These are phyloP conservation scores for Arabis hirsuta DNA, from an alignment of 345 rosid genomes.

Conservation along the genomic window DNA sequence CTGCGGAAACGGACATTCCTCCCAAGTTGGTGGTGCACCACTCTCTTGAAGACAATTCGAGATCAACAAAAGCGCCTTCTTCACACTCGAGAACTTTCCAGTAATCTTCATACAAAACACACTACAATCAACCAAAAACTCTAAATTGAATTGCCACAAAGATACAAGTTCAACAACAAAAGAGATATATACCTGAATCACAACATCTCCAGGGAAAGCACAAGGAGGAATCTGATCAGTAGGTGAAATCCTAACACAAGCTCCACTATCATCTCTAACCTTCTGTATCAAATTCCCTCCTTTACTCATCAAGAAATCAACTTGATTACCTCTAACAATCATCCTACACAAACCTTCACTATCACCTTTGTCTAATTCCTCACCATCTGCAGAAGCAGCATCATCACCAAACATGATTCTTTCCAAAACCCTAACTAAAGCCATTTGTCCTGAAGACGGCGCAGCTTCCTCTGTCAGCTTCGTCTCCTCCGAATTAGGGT, in stretches of 20 bases:
- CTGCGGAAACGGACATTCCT: slow-evolving; percentile 51
- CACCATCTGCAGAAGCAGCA: slow-evolving; percentile 37
- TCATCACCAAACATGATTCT: slow-evolving; percentile 61
- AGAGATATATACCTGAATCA: slow-evolving; percentile 55
- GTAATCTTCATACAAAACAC: slow-evolving; percentile 50
- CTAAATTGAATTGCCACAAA: neutral
- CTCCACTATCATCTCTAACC: slow-evolving; percentile 60
- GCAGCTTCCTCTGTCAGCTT: slow-evolving; percentile 34
- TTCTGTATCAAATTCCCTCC: slow-evolving; percentile 61
- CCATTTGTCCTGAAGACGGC: slow-evolving; percentile 55
- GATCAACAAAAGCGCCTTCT: slow-evolving; percentile 61
- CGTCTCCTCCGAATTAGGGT: slow-evolving; percentile 29
- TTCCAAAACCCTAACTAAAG: slow-evolving; percentile 67
- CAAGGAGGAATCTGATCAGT: slow-evolving; percentile 61
- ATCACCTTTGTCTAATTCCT: slow-evolving; percentile 47
- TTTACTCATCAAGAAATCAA: slow-evolving; percentile 48
- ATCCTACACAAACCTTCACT: slow-evolving; percentile 57
- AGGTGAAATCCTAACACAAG: slow-evolving; percentile 50
- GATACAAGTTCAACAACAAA: neutral
- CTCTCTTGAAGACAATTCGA: slow-evolving; percentile 59
- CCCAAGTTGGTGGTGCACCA: slow-evolving; percentile 50
- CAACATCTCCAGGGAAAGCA: slow-evolving; percentile 60
- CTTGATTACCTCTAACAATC: slow-evolving; percentile 56
- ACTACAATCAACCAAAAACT: slow-evolving; percentile 17
- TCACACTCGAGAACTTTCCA: slow-evolving; percentile 61